Base-by-base conservation (phyloP, 1,139 yeast genomes). In the Kurtzmaniella quercitrusa region DNA sequence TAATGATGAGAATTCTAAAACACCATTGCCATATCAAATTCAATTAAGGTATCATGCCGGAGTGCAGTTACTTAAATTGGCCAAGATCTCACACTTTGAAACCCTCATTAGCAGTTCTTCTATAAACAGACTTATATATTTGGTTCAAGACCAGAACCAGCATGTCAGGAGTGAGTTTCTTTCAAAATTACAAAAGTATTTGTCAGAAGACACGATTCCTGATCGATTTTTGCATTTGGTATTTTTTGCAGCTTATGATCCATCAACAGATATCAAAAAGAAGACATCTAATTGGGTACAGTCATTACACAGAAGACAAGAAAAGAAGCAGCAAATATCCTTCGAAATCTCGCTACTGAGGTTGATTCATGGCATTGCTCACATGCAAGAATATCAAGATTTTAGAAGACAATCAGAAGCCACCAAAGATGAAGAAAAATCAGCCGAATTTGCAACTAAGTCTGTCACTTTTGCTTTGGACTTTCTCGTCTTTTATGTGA, bases 221-320 rank as follows among this genome's bases (percentile, higher is more conserved):
- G 84, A 82, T 43, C 74, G 81, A 47, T 88, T 82, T 54, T 57
- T 86, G 36, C 80, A 88, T 0, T 59, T 88, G 16, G 66, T 86
- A 1, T 88, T 85, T 56, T 84, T 87, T 57, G 71, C 78, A 52
- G 95, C 94, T 0, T 81, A 80, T 55, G 97, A 91, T 54, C 89
- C 93, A 0, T 72, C 77, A 34, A 52, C 53, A 3, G 65, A 65
- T 2, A 56, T 87, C 38, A 77, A 71, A 49, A 60, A 63, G 1
- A 76, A 76, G 38, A 75, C 80, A 0, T 68, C 71, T 20, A 83
- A 83, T n/a, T 88, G 96, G 96, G 72, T 88, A 6, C 71, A 73
- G 39, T 83, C 94, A 1, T 70, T 81, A 22, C 74, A 76, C 48
- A 68, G 62, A 42, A 74, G 77, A 56, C 65, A 63, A 18, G 70